Evolutionary conservation across 805 yeast species (phyloP), one percentile per base, ranked within the genome.

Genomic region (Cyberlindnera nakhonratchasimensis): DNA sequence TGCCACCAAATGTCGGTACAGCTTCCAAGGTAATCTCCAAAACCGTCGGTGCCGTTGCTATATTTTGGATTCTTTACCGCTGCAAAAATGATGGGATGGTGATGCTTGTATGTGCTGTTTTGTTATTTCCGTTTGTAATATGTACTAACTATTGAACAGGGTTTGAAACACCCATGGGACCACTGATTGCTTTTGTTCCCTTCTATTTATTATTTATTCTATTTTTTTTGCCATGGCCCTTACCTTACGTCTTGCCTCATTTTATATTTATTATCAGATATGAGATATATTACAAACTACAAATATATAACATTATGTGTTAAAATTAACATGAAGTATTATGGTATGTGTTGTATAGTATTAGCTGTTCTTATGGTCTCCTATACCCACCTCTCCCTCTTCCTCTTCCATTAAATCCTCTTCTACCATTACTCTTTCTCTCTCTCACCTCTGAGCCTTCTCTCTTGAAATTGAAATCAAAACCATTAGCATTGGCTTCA

Each of bases 41-140:
- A 54, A 62, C 73, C 17, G 71, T 87, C 32, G 96, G 96, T 10
- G 95, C 91, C 29, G 74, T 89, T 40, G 82, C 85, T 86, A 85
- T 93, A 86, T 87, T 86, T 65, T 87, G 91, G 86, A 75, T 87
- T 48, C 72, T 87, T 58, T 86, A 84, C 72, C 74, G 96, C 62
- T 71, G 85, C 34, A 80, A 82, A 66, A 80, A 84, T 61, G 91
- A 80, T 55, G 80, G 80, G 52, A 71, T 75, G 56, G 79, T 76
- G 28, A 77, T 80, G 76, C 66, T 72, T 49, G 83, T 55, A 38
- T 37, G 61, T 55, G 23, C 31, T 25, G 3, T 6, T 22, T 11
- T 20, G 21, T 9, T 34, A 11, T 29, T 14, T 17, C n/a, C 3
- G 3, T 19, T 8, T 5, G 8, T 6, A 9, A 5, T 12, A 6